Base-by-base conservation (phyloP, 306 rosid species). In the Glycine tomentella region DNA sequence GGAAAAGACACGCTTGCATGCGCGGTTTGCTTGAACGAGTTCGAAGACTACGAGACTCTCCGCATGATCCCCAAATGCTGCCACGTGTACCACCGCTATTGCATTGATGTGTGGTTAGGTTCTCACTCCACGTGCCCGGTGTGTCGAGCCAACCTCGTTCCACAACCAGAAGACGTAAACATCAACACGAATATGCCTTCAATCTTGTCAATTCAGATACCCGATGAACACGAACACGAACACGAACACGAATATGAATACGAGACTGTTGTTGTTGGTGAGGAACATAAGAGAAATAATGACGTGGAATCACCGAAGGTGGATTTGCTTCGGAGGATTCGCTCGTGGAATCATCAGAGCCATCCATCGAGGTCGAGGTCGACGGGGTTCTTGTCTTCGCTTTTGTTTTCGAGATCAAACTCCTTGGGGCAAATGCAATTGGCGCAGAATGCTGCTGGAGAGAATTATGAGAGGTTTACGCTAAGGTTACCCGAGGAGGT, bases 21-120 rank as follows among this genome's bases (percentile, higher is more conserved):
- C 34, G 98, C 98, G 0, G 95, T 94, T 12, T 94, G 98, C 82
- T 74, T 94, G 51, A 91, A 85, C 72, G 98, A 91, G 81, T 94
- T 92, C 70, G 57, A 90, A 53, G 93, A 86, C 40, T 76, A 87
- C 1, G 98, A 94, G 42, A 89, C 86, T 53, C 87, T 94, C 77
- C 98, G 98, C 75, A 38, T 84, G 16, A 73, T 84, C 33, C 83
- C 87, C 9, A 79, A 82, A 9, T 94, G 98, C 63, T 88, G 81
- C 85, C 98, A 94, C 82, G 97, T 91, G 25, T 94, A 92, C 76
- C 98, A 94, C 79, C 83, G 87, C 0, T 80, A 59, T 42, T 94
- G 98, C 68, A 85, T 94, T 51, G 95, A 94, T 72, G 74, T 78
- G 4, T 92, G 98, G 98, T 79, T 94, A 25, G 76, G 80, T 2